Evolutionary conservation across 768 basidiomycete genomes (phyloP).

Genomic region (Pleurotus citrinopileatus): DNA sequence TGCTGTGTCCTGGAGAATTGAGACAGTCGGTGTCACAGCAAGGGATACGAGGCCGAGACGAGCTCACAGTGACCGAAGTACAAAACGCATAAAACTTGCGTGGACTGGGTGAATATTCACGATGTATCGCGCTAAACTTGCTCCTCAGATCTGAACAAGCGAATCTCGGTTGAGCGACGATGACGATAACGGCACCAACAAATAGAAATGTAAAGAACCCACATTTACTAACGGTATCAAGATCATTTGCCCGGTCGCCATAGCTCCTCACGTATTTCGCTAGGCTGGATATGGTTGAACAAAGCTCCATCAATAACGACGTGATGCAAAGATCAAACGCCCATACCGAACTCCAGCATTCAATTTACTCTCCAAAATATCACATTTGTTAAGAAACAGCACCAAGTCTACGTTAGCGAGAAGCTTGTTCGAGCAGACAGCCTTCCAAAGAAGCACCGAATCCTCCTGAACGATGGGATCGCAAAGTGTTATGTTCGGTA

Average conservation of each 20-base stretch:
- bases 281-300: conserved; percentile 29
- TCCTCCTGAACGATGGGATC: conserved; percentile 52
- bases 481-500: not conserved
- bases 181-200: no score
- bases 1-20: conserved; percentile 50
- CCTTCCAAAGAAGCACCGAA: conserved; percentile 87
- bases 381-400: conserved; percentile 87
- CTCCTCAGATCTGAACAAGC: conserved; percentile 53
- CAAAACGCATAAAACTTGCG: conserved; percentile 78
- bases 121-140: conserved; percentile 74
- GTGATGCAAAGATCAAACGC: not conserved
- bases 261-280: conserved; percentile 73
- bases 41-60: not conserved
- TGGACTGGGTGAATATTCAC: conserved; percentile 71
- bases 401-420: conserved; percentile 78
- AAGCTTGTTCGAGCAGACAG: conserved; percentile 79
- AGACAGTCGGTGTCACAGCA: no score
- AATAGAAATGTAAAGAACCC: conserved; percentile 27
- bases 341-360: conserved; percentile 50
- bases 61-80: conserved; percentile 66
- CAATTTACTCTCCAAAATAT: conserved; percentile 73
- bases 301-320: not conserved
- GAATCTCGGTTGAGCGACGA: not conserved
- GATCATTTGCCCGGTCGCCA: conserved; percentile 65
- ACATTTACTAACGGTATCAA: conserved; percentile 76